phyloP scores from a whole-genome alignment of 2,329 filamentous ascomycete species.

The Aspergillus sojae region DNA sequence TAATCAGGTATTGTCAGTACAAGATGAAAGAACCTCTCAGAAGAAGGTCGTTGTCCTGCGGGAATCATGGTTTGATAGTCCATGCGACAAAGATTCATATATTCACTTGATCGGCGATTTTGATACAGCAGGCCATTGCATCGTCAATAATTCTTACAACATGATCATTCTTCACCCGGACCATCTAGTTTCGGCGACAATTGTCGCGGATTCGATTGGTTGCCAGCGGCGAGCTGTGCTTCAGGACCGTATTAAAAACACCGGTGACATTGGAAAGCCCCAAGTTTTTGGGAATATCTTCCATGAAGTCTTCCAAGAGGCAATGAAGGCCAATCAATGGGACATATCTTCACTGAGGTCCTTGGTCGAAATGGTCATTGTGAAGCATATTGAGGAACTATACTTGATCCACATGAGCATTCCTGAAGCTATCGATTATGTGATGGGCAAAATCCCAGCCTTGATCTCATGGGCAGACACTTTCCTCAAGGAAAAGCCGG shows the following conservation, averaged over 20 bases:
- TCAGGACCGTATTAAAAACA: conserved; percentile 92
- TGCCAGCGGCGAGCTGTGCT: conserved; percentile 89
- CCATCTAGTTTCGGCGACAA: conserved; percentile 90
- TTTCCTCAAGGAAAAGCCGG: conserved; percentile 74
- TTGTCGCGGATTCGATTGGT: conserved; percentile 93
- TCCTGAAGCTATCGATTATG: conserved; percentile 73
- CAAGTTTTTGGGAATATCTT: conserved; percentile 92
- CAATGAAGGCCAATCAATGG: conserved; percentile 82
- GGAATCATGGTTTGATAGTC: conserved; percentile 83
- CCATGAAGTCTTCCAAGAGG: conserved; percentile 93
- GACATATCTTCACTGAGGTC: conserved; percentile 66
- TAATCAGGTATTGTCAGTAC: conserved; percentile 73
- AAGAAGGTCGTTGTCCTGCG: conserved; percentile 74
- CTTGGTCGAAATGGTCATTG: conserved; percentile 69
- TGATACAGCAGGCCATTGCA: conserved; percentile 68
- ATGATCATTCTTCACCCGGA: conserved; percentile 93
- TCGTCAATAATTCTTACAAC: conserved; percentile 81
- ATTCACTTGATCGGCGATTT: conserved; percentile 87
- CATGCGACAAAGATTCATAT: conserved; percentile 72
- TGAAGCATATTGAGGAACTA: conserved; percentile 81
- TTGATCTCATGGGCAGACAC: conserved; percentile 79
- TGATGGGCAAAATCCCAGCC: conserved; percentile 80
- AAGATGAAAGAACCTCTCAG: conserved; percentile 71
- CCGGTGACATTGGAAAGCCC: conserved; percentile 74
- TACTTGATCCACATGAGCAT: conserved; percentile 82